Evolutionary conservation across 768 basidiomycete genomes (phyloP).

Genomic region (Lactarius sp.): DNA sequence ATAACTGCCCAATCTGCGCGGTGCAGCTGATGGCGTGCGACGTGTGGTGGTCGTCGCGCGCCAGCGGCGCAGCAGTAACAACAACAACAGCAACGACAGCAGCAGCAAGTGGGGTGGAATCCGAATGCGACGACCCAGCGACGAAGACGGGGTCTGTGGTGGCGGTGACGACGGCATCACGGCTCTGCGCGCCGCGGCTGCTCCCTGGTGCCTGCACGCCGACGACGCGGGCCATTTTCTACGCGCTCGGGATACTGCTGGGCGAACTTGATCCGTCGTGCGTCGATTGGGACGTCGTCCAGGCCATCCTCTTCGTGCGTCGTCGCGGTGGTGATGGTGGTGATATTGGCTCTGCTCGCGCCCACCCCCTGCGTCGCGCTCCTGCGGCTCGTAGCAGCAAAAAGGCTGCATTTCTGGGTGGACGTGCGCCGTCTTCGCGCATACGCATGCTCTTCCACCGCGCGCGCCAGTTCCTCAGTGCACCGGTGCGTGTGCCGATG

Average conservation of each 20-base stretch:
- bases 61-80: background rate
- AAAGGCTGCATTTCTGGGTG: background rate
- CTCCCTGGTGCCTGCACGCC: background rate
- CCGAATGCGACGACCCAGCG: background rate
- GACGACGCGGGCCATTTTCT: conserved; percentile 4
- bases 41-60: conserved; percentile 2
- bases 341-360: background rate
- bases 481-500: conserved; percentile 2
- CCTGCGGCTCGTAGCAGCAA: background rate
- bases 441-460: conserved; percentile 11
- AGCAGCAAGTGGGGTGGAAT: background rate
- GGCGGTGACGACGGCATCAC: background rate
- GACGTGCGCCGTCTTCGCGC: background rate
- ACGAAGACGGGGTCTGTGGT: no score
- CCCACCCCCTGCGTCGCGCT: background rate
- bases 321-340: background rate
- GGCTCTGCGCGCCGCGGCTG: background rate
- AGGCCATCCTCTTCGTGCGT: conserved; percentile 2
- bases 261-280: conserved; percentile 5
- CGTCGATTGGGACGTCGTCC: conserved; percentile 7
- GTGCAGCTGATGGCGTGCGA: conserved; percentile 10
- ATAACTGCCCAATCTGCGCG: background rate
- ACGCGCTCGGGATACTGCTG: conserved; percentile 8
- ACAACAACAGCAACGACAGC: no score
- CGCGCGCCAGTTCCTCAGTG: background rate